Conservation (phyloP, 257 asterid genomes). For the Galeopsis tetrahit region DNA sequence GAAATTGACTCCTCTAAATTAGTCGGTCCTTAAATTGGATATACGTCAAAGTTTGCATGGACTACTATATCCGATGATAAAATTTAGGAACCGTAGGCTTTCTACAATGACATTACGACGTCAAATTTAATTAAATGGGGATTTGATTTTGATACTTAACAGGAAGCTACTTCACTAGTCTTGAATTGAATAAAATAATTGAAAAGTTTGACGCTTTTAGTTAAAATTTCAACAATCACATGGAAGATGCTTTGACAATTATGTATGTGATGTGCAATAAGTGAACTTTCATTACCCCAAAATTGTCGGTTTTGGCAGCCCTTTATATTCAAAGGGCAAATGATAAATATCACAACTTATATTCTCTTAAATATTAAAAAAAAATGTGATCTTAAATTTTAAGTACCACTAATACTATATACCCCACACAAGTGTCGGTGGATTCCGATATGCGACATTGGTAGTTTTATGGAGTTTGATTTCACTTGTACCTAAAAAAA, state of each 20-base stretch:
- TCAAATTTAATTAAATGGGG: background rate
- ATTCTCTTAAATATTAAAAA: background rate
- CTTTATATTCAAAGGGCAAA: background rate
- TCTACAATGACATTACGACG: background rate
- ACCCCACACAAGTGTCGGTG: background rate
- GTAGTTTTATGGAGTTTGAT: too few relatives aligned
- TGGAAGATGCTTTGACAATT: constrained; percentile 35
- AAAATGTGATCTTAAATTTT: background rate
- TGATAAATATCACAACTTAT: too few relatives aligned
- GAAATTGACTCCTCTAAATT: too few relatives aligned
- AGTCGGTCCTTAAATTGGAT: too few relatives aligned
- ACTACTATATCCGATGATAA: too few relatives aligned
- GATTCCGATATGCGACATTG: too few relatives aligned
- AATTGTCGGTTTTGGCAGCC: constrained; percentile 31
- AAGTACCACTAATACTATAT: background rate
- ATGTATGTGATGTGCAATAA: background rate
- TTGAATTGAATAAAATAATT: background rate
- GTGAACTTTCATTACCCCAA: constrained; percentile 25
- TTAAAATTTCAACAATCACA: constrained; percentile 23
- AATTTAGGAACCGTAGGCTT: background rate
- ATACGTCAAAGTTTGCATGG: too few relatives aligned
- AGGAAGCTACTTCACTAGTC: background rate
- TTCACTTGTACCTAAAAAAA: too few relatives aligned
- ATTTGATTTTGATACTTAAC: constrained; percentile 4
- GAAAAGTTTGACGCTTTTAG: constrained; percentile 18